phyloP scores from a whole-genome alignment of 2,329 filamentous ascomycete genomes.

The Whalleya microplaca region DNA sequence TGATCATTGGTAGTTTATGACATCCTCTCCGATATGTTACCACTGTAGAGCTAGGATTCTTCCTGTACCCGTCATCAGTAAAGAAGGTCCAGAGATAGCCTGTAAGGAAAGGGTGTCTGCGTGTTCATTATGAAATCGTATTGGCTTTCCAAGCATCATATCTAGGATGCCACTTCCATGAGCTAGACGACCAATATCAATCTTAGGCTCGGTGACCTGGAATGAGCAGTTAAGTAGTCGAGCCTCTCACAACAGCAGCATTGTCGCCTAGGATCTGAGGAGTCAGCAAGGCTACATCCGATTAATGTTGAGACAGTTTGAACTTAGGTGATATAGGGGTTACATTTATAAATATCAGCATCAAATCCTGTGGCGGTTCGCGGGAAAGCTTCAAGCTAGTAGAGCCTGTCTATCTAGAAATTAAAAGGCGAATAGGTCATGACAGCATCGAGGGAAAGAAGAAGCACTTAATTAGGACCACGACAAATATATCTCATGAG shows the following conservation, averaged over 20 bases:
- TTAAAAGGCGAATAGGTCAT: too few relatives aligned
- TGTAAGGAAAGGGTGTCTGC: slow-evolving; percentile 83
- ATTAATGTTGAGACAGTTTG: neutral
- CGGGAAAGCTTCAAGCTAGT: slow-evolving; percentile 56
- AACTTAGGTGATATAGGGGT: neutral
- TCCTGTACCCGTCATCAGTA: slow-evolving; percentile 61
- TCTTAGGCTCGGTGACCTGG: slow-evolving; percentile 86
- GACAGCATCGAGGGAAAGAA: too few relatives aligned
- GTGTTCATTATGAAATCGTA: slow-evolving; percentile 95
- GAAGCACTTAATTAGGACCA: too few relatives aligned
- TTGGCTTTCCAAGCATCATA: slow-evolving; percentile 97
- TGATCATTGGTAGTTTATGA: slow-evolving; percentile 88
- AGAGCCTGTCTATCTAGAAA: too few relatives aligned
- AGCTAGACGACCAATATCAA: slow-evolving; percentile 83
- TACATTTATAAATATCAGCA: slow-evolving; percentile 81
- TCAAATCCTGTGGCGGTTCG: slow-evolving; percentile 95
- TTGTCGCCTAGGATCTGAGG: slow-evolving; percentile 64
- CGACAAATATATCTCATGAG: too few relatives aligned
- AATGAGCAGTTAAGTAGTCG: slow-evolving; percentile 88
- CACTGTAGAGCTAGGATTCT: slow-evolving; percentile 48
- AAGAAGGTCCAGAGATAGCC: slow-evolving; percentile 93
- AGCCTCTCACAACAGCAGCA: slow-evolving; percentile 90
- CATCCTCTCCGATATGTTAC: slow-evolving; percentile 91
- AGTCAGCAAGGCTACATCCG: slow-evolving; percentile 8
- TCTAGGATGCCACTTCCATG: slow-evolving; percentile 94